These are phyloP conservation scores for Aspergillus luchuensis DNA, from an alignment of 2,329 filamentous ascomycete genomes.

Conservation along the genomic window DNA sequence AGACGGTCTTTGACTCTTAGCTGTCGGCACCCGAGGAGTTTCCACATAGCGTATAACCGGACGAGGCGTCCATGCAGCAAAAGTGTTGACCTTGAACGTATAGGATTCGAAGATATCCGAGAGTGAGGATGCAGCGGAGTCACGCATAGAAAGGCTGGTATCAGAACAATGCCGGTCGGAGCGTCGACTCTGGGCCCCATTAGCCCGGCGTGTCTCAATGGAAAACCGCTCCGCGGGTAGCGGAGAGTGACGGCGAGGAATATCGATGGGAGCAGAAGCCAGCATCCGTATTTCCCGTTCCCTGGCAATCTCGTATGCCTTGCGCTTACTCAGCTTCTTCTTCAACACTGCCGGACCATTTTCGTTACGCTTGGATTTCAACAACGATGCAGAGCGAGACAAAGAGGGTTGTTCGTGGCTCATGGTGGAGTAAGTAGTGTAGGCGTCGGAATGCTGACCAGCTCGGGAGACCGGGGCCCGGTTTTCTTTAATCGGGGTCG, in stretches of 20 bases:
- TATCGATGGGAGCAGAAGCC: conserved; percentile 67
- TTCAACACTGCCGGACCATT: conserved; percentile 60
- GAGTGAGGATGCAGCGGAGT: conserved; percentile 74
- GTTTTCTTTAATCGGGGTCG: conserved; percentile 20
- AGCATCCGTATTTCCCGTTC: conserved; percentile 89
- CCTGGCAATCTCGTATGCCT: conserved; percentile 72
- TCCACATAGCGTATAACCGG: conserved; percentile 78
- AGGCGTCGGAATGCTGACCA: conserved; percentile 24
- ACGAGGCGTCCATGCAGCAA: conserved; percentile 80
- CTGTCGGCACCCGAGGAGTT: conserved; percentile 60
- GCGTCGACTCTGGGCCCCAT: conserved; percentile 55
- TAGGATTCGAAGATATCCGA: conserved; percentile 73
- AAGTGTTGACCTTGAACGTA: conserved; percentile 76
- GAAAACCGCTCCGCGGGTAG: conserved; percentile 63
- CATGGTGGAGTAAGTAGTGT: conserved; percentile 39
- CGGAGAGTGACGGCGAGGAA: conserved; percentile 61
- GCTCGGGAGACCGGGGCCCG: conserved; percentile 13
- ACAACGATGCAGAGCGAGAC: conserved; percentile 52
- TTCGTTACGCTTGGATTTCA: conserved; percentile 61
- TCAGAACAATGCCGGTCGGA: conserved; percentile 68
- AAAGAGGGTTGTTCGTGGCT: conserved; percentile 43
- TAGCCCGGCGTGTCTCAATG: conserved; percentile 51
- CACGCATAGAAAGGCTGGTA: conserved; percentile 71
- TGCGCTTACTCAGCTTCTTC: conserved; percentile 75
- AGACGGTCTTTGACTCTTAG: conserved; percentile 49